Base-by-base conservation (phyloP, 441 rosid genomes). In the Populus hybrid region DNA sequence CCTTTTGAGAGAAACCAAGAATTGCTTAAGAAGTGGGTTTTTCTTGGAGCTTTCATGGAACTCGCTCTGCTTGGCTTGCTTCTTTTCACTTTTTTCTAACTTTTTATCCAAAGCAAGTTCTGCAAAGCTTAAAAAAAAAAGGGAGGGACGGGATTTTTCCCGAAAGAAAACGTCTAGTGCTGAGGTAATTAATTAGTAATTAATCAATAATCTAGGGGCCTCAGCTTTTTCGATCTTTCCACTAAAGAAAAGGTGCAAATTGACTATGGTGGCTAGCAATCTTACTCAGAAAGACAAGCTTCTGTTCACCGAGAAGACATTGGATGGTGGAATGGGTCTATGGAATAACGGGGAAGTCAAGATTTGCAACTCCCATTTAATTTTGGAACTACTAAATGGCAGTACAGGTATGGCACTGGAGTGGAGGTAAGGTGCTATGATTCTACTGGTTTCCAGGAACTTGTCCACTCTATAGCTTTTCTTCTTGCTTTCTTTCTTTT, bases 311-410 rank as follows among this genome's bases (percentile, higher is more conserved):
- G 3, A 3, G 53, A 3, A 45, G 53, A 45, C 18, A 45, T 3
- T 45, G 53, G 18, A 26, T 10, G 11, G 18, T 66, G 80, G 69
- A 23, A 23, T 23, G 24, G 24, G 24, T 23, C 24, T 23, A 23
- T 23, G 24, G 24, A 40, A 7, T 3, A 40, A 12, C 53, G 77
- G 12, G 35, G n/a, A 64, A 75, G 84, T 75, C 80, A 86, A 89
- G 77, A 56, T 77, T 83, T 79, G 81, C 80, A 69, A 70, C 83
- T 81, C 79, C 85, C 78, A 83, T 68, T 67, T 79, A 75, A 75
- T 61, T 31, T 75, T 20, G 69, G 64, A 68, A 75, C 78, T 28
- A 20, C 8, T 4, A 76, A 66, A 81, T 0, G 10, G 24, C 24
- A 23, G 24, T 23, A 23, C 24, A 23, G 24, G 24, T 23, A 23